Evolutionary conservation across 2,329 filamentous ascomycete genomes (phyloP).

Genomic region (Cercospora sojina): DNA sequence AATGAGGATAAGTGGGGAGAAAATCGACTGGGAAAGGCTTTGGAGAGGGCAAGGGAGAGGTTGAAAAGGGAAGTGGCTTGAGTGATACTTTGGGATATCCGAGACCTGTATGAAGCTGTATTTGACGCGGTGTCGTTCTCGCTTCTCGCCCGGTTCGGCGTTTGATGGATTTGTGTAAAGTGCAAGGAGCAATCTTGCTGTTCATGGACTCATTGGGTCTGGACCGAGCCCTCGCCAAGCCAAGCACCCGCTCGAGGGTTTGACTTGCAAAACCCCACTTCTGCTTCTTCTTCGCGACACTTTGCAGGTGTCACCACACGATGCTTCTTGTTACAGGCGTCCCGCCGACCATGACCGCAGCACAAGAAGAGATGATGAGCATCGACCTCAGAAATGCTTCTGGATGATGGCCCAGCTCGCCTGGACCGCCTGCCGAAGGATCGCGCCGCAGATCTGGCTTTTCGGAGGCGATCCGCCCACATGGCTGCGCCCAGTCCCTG

Average conservation of each 20-base stretch:
- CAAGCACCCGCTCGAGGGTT: not conserved
- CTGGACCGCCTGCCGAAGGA: not conserved
- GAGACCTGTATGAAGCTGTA: not conserved
- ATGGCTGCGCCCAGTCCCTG: constrained; percentile 7
- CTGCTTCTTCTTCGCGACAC: too few species aligned
- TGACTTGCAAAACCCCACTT: not conserved
- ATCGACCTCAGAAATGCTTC: not conserved
- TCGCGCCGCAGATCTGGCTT: not conserved
- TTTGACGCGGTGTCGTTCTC: not conserved
- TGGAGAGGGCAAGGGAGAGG: constrained; percentile 38
- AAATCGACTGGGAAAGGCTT: constrained; percentile 38
- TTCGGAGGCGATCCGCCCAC: not conserved
- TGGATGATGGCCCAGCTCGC: not conserved
- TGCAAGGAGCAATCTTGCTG: not conserved
- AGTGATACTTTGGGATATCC: not conserved
- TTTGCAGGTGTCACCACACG: not conserved
- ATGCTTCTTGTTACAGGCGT: not conserved
- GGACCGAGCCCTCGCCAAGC: not conserved
- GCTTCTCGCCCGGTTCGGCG: not conserved
- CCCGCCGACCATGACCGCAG: not conserved
- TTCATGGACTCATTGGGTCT: not conserved
- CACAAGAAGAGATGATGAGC: not conserved
- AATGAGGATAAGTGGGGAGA: constrained; percentile 36
- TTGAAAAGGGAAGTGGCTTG: constrained; percentile 4
- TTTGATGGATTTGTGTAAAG: not conserved